These are phyloP conservation scores for Saitozyma podzolica DNA, from an alignment of 768 basidiomycete species.

Conservation along the genomic window DNA sequence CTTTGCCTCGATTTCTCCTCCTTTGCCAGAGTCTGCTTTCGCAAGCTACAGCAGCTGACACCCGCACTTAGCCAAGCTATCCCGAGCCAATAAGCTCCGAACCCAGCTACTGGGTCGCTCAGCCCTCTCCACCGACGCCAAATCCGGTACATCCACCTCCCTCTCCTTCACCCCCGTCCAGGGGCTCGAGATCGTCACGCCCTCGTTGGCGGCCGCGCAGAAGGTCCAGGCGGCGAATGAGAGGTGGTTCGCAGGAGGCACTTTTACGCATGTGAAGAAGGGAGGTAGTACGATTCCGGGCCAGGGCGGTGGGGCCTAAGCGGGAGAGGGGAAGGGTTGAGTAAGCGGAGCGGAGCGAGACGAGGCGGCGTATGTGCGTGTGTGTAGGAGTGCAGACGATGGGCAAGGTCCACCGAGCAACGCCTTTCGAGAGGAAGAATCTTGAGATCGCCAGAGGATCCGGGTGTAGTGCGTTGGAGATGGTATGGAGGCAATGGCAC, in stretches of 20 bases:
- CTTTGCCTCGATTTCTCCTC: background rate
- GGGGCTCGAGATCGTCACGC: conserved; percentile 96
- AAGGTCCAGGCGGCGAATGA: conserved; percentile 95
- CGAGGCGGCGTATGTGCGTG: too few species aligned
- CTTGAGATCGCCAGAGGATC: too few species aligned
- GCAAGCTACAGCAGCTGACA: conserved; percentile 2
- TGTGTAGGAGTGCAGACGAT: too few species aligned
- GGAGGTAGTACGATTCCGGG: conserved; percentile 45
- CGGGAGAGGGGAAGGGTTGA: too few species aligned
- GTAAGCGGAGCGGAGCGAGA: too few species aligned
- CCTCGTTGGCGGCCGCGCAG: conserved; percentile 62
- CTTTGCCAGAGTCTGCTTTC: background rate
- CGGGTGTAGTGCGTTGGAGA: too few species aligned
- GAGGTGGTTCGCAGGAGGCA: conserved; percentile 78
- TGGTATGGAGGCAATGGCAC: too few species aligned
- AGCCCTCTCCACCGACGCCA: conserved; percentile 60
- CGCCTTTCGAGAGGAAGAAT: too few species aligned
- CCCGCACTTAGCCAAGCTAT: conserved; percentile 74
- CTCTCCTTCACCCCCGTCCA: conserved; percentile 94
- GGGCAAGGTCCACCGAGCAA: too few species aligned
- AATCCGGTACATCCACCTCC: conserved; percentile 85
- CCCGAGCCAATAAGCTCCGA: conserved; percentile 88
- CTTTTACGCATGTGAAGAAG: conserved; percentile 52
- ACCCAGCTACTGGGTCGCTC: conserved; percentile 78
- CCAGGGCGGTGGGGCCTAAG: conserved; percentile 6